Base-by-base conservation (phyloP, 345 rosid genomes). In the Citrus trifoliata region DNA sequence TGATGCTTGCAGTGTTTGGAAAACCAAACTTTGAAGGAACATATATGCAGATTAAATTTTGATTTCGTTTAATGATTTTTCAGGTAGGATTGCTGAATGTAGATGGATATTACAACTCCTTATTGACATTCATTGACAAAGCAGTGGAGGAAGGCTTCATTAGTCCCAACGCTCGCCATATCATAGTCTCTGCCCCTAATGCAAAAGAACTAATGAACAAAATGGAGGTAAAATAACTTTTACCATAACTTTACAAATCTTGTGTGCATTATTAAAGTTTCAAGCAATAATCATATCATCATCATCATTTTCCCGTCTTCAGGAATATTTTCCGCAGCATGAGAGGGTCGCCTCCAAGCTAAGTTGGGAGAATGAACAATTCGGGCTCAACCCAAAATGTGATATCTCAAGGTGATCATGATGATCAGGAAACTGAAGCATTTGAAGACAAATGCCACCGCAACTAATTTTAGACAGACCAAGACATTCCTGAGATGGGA, bases 71-170 rank as follows among this genome's bases (percentile, higher is more conserved):
- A 38, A 62, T 56, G 55, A 51, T 27, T 81, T 71, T 81, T 83
- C 67, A 92, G 97, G 97, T 92, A 73, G 97, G 97, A 76, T 77
- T 92, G 80, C 76, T 92, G 85, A 92, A 92, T 66, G 97, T 92
- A 65, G 95, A 92, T 73, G 97, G 95, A 18, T 92, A 88, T 71
- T 92, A 90, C 90, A 88, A 92, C 84, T 89, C 97, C 13, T 78
- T 92, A 77, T 73, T 92, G 71, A 87, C 93, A 28, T 92, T 92
- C 76, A 86, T 92, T 48, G 95, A 92, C 83, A 88, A 86, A 53
- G 95, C 95, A 59, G 97, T 92, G 46, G 97, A 92, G 77, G 97
- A 92, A 86, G 97, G 94, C 48, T 92, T 92, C 83, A 82, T 92
- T 67, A 25, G 85, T 73, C 95, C 93, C 53, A 87, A 63, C 63